Conservation (phyloP, 2,329 filamentous ascomycete genomes). For the Diaporthe sp. region DNA sequence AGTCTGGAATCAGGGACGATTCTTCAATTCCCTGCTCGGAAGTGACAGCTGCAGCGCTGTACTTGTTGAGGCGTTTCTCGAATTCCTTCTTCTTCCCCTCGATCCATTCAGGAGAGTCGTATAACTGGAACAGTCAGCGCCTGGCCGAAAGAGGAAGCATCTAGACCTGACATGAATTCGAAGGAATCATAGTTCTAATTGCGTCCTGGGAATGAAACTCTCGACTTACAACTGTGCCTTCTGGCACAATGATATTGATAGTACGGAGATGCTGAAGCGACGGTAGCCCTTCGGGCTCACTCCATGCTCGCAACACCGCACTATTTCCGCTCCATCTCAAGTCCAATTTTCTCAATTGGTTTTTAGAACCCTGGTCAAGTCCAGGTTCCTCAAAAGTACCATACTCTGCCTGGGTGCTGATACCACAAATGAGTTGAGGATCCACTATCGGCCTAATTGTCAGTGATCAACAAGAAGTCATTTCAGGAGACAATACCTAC, state of each 20-base stretch:
- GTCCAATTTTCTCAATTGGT: not conserved
- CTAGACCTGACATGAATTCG: too few relatives aligned
- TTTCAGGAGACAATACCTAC: not conserved
- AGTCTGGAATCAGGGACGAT: too few relatives aligned
- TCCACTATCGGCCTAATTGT: not conserved
- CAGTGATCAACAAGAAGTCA: not conserved
- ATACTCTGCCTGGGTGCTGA: not conserved
- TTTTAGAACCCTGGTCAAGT: not conserved
- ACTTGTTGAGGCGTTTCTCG: not conserved
- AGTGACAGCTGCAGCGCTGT: not conserved
- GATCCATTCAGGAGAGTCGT: not conserved
- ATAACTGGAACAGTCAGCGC: not conserved
- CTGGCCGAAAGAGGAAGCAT: too few relatives aligned
- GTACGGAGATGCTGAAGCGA: not conserved
- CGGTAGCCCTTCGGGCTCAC: constrained; percentile 4
- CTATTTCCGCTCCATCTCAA: not conserved
- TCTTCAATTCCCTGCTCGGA: not conserved
- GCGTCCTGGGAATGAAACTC: not conserved
- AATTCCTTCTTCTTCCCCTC: not conserved
- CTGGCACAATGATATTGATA: not conserved
- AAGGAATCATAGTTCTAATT: too few relatives aligned
- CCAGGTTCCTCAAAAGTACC: too few relatives aligned
- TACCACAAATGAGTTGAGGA: constrained; percentile 1
- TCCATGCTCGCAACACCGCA: constrained; percentile 2
- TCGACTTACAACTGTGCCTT: not conserved